Evolutionary conservation across 2,329 filamentous ascomycete genomes (phyloP), one percentile per base, ranked within the genome.

Genomic region (Calonectria hongkongensis): DNA sequence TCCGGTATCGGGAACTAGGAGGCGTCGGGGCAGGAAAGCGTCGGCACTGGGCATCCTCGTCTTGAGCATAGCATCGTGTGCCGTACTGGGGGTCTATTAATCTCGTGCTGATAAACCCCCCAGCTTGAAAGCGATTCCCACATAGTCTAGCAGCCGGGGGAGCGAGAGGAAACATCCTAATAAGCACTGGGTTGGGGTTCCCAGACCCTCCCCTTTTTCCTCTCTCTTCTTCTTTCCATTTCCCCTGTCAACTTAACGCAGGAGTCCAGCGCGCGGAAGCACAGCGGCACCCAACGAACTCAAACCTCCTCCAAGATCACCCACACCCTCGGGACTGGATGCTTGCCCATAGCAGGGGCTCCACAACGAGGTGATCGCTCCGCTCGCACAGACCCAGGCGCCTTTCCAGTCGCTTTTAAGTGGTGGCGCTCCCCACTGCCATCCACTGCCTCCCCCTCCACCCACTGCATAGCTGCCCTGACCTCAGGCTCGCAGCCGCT

Each of bases 341-440:
- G 43, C 67, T 65, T 47, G 63, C 60, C 63, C 63, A n/a, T 51
- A 68, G 70, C 71, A 70, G 68, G 73, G 77, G 69, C 75, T 78
- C 77, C 77, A 79, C 73, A 48, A 67, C 27, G 33, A 66, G 65
- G 54, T 74, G 76, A 79, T 79, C 75, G 75, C 72, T 71, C 63
- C 71, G 64, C 45, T 71, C 63, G 75, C 78, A 79, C 76, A 79
- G 74, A 75, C 78, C 74, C 73, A 36, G 16, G 27, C 7, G 9
- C 3, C 18, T 48, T 60, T 58, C 30, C 50, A 18, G 28, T 54
- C 39, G 12, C 45, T 72, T 73, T 77, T 74, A 75, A 74, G 71
- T 72, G 74, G 77, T 79, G 76, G 77, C 72, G 76, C 72, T 73
- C 72, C 71, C 73, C 75, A 71, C 75, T 50, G 12, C 60, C 60